Evolutionary conservation across 495 filamentous ascomycete genomes (phyloP).

Genomic region (Darksidea phi): DNA sequence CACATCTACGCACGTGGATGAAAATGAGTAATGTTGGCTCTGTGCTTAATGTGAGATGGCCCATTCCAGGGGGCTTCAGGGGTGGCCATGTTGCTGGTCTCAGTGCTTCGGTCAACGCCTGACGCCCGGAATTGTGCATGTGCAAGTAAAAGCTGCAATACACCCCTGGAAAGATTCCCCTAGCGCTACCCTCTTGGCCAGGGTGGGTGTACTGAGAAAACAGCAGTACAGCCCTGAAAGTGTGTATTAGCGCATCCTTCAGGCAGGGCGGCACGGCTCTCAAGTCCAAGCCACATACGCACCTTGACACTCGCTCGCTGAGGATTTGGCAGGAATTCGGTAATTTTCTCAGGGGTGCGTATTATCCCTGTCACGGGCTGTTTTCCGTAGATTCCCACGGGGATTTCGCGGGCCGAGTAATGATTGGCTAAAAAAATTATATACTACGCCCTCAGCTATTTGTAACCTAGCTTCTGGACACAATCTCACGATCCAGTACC

Average conservation of each 20-base stretch:
- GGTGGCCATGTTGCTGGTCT: constrained; percentile 8
- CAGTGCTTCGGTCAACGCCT: constrained; percentile 7
- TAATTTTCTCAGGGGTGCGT: constrained; percentile 3
- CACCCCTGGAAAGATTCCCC: constrained; percentile 9
- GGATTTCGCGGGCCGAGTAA: constrained; percentile 7
- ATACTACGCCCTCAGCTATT: constrained; percentile 2
- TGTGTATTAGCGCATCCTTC: constrained; percentile 10
- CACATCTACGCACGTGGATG: constrained; percentile 11
- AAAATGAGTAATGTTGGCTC: constrained; percentile 8
- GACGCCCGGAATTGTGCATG: constrained; percentile 8
- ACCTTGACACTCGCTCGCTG: constrained; percentile 3
- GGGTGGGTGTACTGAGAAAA: constrained; percentile 5
- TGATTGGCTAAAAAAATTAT: not conserved
- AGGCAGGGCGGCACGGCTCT: constrained; percentile 3
- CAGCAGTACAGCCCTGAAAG: constrained; percentile 5
- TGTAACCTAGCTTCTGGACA: constrained; percentile 7
- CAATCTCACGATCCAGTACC: constrained; percentile 4
- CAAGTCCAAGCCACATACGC: constrained; percentile 8
- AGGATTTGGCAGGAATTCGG: constrained; percentile 6
- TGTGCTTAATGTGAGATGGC: constrained; percentile 5
- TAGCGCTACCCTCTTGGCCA: constrained; percentile 5
- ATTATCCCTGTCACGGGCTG: constrained; percentile 5
- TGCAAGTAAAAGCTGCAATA: constrained; percentile 8
- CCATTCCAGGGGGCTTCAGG: constrained; percentile 1
- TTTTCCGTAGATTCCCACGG: constrained; percentile 4